Evolutionary conservation across 2,329 filamentous ascomycete species (phyloP).

Genomic region (Trichoderma simmonsii): DNA sequence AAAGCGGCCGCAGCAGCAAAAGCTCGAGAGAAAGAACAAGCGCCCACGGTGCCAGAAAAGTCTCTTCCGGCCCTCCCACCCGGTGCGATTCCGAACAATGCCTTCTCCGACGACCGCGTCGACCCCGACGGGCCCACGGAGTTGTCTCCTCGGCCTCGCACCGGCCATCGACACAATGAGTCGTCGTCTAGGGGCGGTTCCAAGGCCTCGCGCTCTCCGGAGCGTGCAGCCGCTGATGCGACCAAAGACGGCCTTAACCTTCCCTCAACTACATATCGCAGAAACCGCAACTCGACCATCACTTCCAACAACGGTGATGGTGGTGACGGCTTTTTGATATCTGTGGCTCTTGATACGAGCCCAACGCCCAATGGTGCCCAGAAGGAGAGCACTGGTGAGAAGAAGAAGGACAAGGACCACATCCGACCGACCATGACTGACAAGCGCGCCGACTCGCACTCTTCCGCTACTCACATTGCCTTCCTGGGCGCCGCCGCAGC

Average conservation of each 20-base stretch:
- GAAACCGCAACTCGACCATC: conserved; percentile 70
- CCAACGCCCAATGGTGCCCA: conserved; percentile 56
- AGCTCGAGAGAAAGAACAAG: conserved; percentile 59
- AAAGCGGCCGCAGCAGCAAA: conserved; percentile 62
- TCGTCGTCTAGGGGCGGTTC: conserved; percentile 53
- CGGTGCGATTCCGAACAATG: conserved; percentile 61
- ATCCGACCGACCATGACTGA: conserved; percentile 48
- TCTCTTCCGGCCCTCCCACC: conserved; percentile 87
- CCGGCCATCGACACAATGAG: conserved; percentile 49
- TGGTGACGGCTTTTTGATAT: conserved; percentile 71
- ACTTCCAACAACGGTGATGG: conserved; percentile 49
- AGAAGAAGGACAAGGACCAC: conserved; percentile 58
- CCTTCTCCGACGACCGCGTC: conserved; percentile 59
- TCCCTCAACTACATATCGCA: conserved; percentile 73
- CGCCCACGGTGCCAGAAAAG: conserved; percentile 77
- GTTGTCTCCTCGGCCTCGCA: conserved; percentile 60
- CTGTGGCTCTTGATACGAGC: conserved; percentile 69
- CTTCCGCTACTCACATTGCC: conserved; percentile 80
- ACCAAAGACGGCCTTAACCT: conserved; percentile 61
- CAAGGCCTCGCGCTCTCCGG: conserved; percentile 52
- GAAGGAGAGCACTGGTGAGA: conserved; percentile 44
- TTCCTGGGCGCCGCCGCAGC: conserved; percentile 70
- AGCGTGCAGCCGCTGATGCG: conserved; percentile 45
- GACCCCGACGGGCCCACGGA: conserved; percentile 62
- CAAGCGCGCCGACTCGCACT: conserved; percentile 47